Evolutionary conservation across 306 rosid species (phyloP), one percentile per base, ranked within the genome.

Genomic region (Gillenia trifoliata): DNA sequence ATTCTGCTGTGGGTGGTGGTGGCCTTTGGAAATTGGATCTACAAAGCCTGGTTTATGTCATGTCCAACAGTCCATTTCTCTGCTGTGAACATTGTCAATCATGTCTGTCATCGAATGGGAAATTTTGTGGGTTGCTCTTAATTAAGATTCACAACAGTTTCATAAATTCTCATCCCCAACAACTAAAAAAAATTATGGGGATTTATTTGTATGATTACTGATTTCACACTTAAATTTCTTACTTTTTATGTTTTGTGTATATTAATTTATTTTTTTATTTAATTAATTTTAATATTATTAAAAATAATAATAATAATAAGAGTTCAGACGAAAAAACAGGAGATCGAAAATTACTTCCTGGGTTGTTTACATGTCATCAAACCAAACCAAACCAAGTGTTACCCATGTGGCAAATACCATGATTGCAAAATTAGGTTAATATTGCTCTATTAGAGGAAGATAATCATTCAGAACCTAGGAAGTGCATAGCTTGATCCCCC

Each of bases 401-500:
- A 12, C 61, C 66, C 38, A n/a, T 61, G 75, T 20, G 8, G 43
- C 5, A 23, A 16, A 50, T 49, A 74, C 25, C 26, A 75, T 80
- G 68, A 75, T 80, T 28, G 22, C 55, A 55, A 33, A 16, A 36
- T 56, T 65, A 47, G 23, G 9, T 10, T 12, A 26, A 10, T 47
- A 3, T 16, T 67, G 22, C 36, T 0, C 16, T 12, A 7, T 60
- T 0, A 28, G 16, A 13, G 12, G 1, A 59, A 2, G 3, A 12
- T 28, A 64, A 79, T 68, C 60, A 61, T 29, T 23, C 50, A 5
- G 57, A 71, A n/a, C 64, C 41, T 71, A 66, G 40, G 11, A 59
- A n/a, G 59, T n/a, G 47, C 16, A n/a, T 1, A 77, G 30, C 20
- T 15, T 50, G 29, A 15, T 47, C 40, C 50, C 26, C 8, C 33